Evolutionary conservation across 345 rosid genomes (phyloP), one percentile per base, ranked within the genome.

Genomic region (Pistacia integerrima): DNA sequence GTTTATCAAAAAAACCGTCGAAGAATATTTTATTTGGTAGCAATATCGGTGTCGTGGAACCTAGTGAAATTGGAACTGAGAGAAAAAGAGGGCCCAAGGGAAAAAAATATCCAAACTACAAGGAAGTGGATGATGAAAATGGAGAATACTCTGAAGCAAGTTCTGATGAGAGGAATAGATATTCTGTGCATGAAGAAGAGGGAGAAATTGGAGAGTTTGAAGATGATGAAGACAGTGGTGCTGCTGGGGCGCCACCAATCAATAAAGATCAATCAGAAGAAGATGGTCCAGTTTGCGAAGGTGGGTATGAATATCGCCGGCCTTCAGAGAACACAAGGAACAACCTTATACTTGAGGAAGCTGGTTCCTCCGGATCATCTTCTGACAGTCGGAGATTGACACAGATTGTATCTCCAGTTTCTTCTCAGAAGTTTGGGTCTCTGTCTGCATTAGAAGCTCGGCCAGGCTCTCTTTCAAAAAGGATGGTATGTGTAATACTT

Each of bases 361-460:
- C 89, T 36, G 94, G 92, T 85, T 91, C 97, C 61, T 90, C 99
- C 10, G 98, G 93, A 77, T 97, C 99, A 81, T 97, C 99, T 20
- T 86, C 93, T 11, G 95, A 89, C 71, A 82, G 87, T 84, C 90
- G 77, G 74, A 94, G 89, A 88, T 78, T 87, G 72, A 76, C 81
- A 36, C 90, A 82, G 79, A 87, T 86, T 70, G 90, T 88, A 52
- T 94, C 99, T 87, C 98, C 97, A 54, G 90, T 88, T 85, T 91
- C 98, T 83, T 88, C 98, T 38, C 88, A 83, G 86, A 97, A 97
- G 83, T 97, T 97, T 82, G 97, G 97, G 30, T 97, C 97, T 79
- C 89, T 97, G 68, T 94, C 97, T 67, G 99, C 99, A 41, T 85
- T 97, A 81, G 99, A 97, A 82, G 90, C 95, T 66, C 86, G 97